Base-by-base conservation (phyloP, 768 basidiomycete genomes). In the Amanita fuliginea region DNA sequence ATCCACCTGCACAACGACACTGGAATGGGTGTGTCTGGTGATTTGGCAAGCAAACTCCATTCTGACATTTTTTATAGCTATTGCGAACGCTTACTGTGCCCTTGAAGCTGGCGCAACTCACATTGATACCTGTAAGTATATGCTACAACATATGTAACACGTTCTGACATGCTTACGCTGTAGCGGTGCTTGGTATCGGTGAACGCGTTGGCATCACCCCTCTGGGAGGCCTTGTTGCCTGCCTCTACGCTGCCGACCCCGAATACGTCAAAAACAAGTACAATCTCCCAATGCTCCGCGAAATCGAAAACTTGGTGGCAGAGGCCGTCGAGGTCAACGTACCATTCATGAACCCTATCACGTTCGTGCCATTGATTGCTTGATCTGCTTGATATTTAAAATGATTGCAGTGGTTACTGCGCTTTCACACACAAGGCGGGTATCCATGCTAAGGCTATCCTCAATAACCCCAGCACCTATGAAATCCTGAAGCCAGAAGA, bases 401-500 rank as follows among this genome's bases (percentile, higher is more conserved):
- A 19, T 33, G 36, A 42, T 49, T 54, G 3, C 55, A 97, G 94
- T 49, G 96, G 96, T 13, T 99, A 97, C 70, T 98, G 96, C 63
- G 96, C 96, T 3, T 99, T 99, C 74, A 99, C 96, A 22, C 96
- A 98, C 83, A 98, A 99, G 83, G 96, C 96, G 18, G 96, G 96
- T 64, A 99, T 99, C 56, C 96, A 99, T 68, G 96, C 96, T 71
- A 99, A 99, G 77, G 96, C 96, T 34, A 99, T 99, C 67, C 80
- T 94, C 55, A 96, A 97, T 73, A 99, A 99, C 76, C 96, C 96
- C 1, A 90, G 87, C 60, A 99, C 96, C 8, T 99, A 98, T 68
- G 95, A 99, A 70, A 97, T 97, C 66, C 80, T 96, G 67, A 97
- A 93, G 80, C 96, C 96, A 13, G 91, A 95, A 66, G 96, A 99